Conservation (phyloP, 2,329 filamentous ascomycete genomes). For the Colletotrichum sidae region DNA sequence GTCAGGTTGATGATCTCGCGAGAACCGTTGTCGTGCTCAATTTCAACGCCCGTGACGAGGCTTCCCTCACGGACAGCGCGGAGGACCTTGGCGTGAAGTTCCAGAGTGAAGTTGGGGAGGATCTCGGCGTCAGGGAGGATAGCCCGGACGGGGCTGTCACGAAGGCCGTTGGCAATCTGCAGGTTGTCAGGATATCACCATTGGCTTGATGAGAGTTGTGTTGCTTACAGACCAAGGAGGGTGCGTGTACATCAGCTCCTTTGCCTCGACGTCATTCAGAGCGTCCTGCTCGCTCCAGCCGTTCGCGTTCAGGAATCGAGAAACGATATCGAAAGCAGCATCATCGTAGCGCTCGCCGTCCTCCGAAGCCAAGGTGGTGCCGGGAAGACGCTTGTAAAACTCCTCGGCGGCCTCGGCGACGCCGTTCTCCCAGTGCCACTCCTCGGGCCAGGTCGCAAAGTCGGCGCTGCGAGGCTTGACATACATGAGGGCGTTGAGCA, state of each 20-base stretch:
- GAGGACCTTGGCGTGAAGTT: conserved; percentile 38
- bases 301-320: conserved; percentile 34
- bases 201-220: accelerated
- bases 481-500: conserved; percentile 44
- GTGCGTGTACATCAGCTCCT: conserved; percentile 38
- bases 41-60: conserved; percentile 50
- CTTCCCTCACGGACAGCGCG: conserved; percentile 39
- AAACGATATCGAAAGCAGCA: conserved; percentile 34
- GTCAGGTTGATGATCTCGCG: conserved; percentile 38
- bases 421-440: conserved; percentile 39
- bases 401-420: conserved; percentile 36
- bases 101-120: conserved; percentile 51
- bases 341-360: conserved; percentile 39
- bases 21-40: conserved; percentile 30
- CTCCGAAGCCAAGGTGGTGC: conserved; percentile 34
- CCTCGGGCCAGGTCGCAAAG: conserved; percentile 36
- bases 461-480: conserved; percentile 38
- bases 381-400: conserved; percentile 38
- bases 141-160: conserved; percentile 40
- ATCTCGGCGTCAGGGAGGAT: conserved; percentile 54
- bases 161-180: conserved; percentile 37
- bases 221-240: conserved; percentile 37
- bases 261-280: conserved; percentile 36
- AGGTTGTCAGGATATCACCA: not conserved
- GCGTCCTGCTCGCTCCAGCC: conserved; percentile 37